Evolutionary conservation across 2,329 filamentous ascomycete species (phyloP).

Genomic region (Colletotrichum endophyticum): DNA sequence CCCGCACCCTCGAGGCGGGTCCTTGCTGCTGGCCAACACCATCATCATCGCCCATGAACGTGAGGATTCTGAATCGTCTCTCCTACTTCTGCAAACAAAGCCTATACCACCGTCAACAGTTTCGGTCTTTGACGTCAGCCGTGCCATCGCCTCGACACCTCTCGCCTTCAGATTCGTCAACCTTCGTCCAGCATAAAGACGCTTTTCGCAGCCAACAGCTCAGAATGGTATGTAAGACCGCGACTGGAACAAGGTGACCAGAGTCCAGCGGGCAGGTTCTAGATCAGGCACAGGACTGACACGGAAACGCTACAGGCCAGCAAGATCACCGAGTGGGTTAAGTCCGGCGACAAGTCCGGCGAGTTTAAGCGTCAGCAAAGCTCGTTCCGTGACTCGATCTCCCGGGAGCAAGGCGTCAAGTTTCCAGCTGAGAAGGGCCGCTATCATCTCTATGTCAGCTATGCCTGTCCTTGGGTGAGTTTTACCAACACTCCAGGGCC

Average conservation of each 20-base stretch:
- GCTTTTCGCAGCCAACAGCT: not conserved
- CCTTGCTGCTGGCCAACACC: not conserved
- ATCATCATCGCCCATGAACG: not conserved
- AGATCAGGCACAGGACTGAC: not conserved
- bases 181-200: not conserved
- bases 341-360: slow-evolving; percentile 76
- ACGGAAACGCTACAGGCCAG: slow-evolving; percentile 22
- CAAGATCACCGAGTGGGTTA: slow-evolving; percentile 85
- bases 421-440: slow-evolving; percentile 87
- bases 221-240: slow-evolving; percentile 8
- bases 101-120: not conserved
- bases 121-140: not conserved
- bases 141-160: not conserved
- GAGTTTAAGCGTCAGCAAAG: slow-evolving; percentile 92
- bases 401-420: slow-evolving; percentile 70
- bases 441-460: slow-evolving; percentile 95
- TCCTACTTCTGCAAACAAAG: not conserved
- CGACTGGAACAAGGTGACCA: not conserved
- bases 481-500: not conserved
- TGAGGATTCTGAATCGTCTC: not conserved
- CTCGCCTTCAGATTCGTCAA: not conserved
- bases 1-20: not conserved
- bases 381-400: slow-evolving; percentile 82
- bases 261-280: not conserved
- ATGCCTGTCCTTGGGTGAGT: slow-evolving; percentile 86